Evolutionary conservation across 441 rosid genomes (phyloP), one percentile per base, ranked within the genome.

Genomic region (California macrophylla): DNA sequence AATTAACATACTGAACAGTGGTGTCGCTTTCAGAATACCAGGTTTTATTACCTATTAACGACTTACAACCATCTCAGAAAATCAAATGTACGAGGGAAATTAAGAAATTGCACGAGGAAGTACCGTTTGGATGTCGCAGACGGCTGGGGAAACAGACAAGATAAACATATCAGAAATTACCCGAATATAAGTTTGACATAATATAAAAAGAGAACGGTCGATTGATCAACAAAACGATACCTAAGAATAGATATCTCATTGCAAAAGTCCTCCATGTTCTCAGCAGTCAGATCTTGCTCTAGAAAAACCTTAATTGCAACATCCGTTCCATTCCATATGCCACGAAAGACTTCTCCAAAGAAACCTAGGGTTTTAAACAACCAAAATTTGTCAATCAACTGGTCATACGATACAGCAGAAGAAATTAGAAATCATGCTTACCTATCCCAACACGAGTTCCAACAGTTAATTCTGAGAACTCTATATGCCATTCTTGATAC

Each of bases 201-300:
- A 21, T 16, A 50, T 16, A 50, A 50, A 52, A 21, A 52, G 4
- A 20, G 26, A 18, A 10, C 2, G 13, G 13, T 58, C 6, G 4
- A 58, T 58, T 2, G 8, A 24, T 3, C 64, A 58, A 58, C 30
- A 70, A 29, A 77, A 80, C 71, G 56, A 79, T 74, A 92, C 99
- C 99, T 91, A 69, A 95, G 91, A 76, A 95, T 95, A 30, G 97
- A 89, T 78, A 95, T 92, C 84, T 92, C 98, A 66, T 95, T 95
- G 85, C 99, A 91, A 75, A 96, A 96, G 78, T 96, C 96, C 98
- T 96, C 96, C 98, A 96, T 91, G 78, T 93, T 96, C 82, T 93
- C 98, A 34, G 88, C 86, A 62, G 97, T 95, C 64, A 95, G 85
- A 82, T 95, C 97, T 80, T 95, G 99, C 89, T 93, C 97, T 73